phyloP scores from a whole-genome alignment of 345 rosid species.

The Nephelium lappaceum region DNA sequence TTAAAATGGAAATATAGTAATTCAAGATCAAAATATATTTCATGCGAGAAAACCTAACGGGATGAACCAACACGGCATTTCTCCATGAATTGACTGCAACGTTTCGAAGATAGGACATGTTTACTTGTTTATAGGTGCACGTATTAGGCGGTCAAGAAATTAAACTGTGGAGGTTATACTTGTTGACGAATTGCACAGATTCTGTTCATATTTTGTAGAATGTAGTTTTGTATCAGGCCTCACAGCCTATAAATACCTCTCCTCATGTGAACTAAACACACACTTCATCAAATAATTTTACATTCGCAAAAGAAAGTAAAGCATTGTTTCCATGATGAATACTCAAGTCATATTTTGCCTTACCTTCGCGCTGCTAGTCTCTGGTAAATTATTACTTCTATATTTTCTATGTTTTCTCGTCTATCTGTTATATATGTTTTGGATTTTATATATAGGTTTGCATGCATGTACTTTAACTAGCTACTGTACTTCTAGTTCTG shows the following conservation, averaged over 20 bases:
- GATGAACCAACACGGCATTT: not conserved
- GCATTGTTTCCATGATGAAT: not conserved
- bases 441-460: not conserved
- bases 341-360: conserved; percentile 8
- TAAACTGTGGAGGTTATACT: too few relatives aligned
- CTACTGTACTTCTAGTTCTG: not conserved
- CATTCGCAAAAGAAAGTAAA: not conserved
- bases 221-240: too few relatives aligned
- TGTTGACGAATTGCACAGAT: too few relatives aligned
- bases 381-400: not conserved
- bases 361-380: not conserved
- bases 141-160: too few relatives aligned
- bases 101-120: too few relatives aligned
- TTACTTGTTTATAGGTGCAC: too few relatives aligned
- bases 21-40: too few relatives aligned
- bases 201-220: too few relatives aligned
- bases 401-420: not conserved
- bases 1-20: too few relatives aligned
- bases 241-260: conserved; percentile 5
- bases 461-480: not conserved
- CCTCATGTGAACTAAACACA: not conserved
- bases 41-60: not conserved
- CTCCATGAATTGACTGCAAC: not conserved
- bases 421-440: not conserved
- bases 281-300: not conserved